Base-by-base conservation (phyloP, 2,329 filamentous ascomycete species). In the Fusarium verticillioides region DNA sequence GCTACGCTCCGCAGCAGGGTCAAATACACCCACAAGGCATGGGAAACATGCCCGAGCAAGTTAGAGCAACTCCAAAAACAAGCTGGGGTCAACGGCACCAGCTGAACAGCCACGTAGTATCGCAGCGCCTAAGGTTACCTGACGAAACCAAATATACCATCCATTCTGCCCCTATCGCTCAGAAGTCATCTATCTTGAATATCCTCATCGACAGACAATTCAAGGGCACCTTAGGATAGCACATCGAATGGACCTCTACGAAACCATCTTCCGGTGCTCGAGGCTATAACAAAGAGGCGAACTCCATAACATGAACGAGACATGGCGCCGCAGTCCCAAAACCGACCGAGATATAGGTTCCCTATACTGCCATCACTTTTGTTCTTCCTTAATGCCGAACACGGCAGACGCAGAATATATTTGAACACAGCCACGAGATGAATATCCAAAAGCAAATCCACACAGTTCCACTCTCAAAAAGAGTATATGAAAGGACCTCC, bases 21-120 rank as follows among this genome's bases (percentile, higher is more conserved):
- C 0, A 7, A 15, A 15, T 42, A 42, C n/a, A 42, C 39, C 21
- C 39, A 42, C 9, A n/a, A n/a, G 21, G 0, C 13, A 0, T 15
- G 39, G 39, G 21, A n/a, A 9, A n/a, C 39, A 2, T 42, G 39
- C 39, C 13, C 4, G 39, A 42, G 13, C 12, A 42, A 42, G 13
- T n/a, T 42, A 2, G 39, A 42, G 39, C 39, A 40, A 40, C 4
- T 40, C 8, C 12, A n/a, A 15, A 5, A 32, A 32, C 7, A 40
- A 10, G 36, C 36, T 6, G 36, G 10, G 9, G 9, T 37, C 2
- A 42, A 42, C 13, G 21, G 21, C 21, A 15, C 13, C 39, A n/a
- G 21, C 21, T 42, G 21, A 40, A n/a, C 21, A 9, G 12, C 39
- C 21, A 40, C 39, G 21, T 15, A 40, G 21, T n/a, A 40, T 40